A percentile compares a stretch with the other conserved stretches of the same genome.
These are phyloP conservation scores for Selaginella tamariscina DNA, from an alignment of 75 land plant genomes.

Conservation along the genomic window DNA sequence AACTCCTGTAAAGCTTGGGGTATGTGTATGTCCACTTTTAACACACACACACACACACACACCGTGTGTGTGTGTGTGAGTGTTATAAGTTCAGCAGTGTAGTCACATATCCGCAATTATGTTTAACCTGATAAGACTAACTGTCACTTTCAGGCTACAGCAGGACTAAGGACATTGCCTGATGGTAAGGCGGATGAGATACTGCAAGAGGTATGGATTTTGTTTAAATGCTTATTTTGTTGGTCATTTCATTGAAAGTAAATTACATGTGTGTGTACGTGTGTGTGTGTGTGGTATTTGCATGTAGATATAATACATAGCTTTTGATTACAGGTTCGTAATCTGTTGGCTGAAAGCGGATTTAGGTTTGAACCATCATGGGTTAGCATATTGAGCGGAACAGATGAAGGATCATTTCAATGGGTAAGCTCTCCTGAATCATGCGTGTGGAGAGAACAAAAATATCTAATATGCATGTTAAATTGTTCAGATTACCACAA, in stretches of 20 bases:
- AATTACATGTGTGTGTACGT: not conserved
- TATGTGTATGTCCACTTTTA: conserved; percentile 21
- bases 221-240: not conserved
- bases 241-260: not conserved
- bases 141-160: conserved; percentile 91
- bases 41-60: too few species aligned
- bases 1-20: conserved; percentile 94
- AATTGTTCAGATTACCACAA: conserved; percentile 75
- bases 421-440: conserved; percentile 49
- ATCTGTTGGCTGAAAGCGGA: conserved; percentile 48
- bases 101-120: too few species aligned
- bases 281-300: not conserved
- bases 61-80: too few species aligned
- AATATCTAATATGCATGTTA: not conserved
- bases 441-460: too few species aligned
- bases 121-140: too few species aligned
- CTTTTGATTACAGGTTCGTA: conserved; percentile 40
- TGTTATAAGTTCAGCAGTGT: too few species aligned
- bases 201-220: conserved; percentile 53
- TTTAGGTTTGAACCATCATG: conserved; percentile 55
- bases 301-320: not conserved
- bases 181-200: conserved; percentile 58
- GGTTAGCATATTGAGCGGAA: conserved; percentile 87
- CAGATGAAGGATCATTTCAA: conserved; percentile 88
- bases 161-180: conserved; percentile 74